Evolutionary conservation across 768 basidiomycete genomes (phyloP).

Genomic region (Rhizopogon salebrosus): DNA sequence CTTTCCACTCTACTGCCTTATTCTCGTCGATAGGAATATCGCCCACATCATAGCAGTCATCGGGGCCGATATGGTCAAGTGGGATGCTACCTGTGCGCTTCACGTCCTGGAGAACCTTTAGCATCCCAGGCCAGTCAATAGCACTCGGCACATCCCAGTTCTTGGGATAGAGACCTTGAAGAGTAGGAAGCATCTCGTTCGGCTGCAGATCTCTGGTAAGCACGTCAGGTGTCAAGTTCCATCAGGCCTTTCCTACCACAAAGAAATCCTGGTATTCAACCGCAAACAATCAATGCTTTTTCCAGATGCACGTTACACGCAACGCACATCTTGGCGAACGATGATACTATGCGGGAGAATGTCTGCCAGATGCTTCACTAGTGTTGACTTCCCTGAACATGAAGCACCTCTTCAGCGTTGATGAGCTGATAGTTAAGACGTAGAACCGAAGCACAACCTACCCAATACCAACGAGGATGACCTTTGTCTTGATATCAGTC

Average conservation of each 20-base stretch:
- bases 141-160: conserved; percentile 97
- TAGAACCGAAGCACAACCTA: conserved; percentile 13
- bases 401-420: conserved; percentile 65
- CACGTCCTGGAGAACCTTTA: conserved; percentile 54
- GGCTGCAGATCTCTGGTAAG: conserved; percentile 13
- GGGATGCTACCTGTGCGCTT: conserved; percentile 67
- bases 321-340: conserved; percentile 86
- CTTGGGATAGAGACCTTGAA: conserved; percentile 58
- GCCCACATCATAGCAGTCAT: conserved; percentile 78
- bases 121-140: conserved; percentile 80
- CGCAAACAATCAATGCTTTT: conserved; percentile 5
- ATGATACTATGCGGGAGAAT: conserved; percentile 78
- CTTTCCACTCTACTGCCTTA: conserved; percentile 43
- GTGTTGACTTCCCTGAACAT: conserved; percentile 92
- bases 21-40: conserved; percentile 53
- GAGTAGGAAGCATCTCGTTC: conserved; percentile 30
- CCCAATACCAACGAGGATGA: conserved; percentile 52
- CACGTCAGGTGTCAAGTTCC: neutral
- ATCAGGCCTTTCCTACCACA: conserved; percentile 49
- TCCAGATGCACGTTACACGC: neutral
- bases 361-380: conserved; percentile 81
- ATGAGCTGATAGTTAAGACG: neutral
- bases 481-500: conserved; percentile 14
- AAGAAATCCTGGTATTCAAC: conserved; percentile 73
- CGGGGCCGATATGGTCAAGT: conserved; percentile 57